Evolutionary conservation across 192 early-diverging fungal genomes (phyloP).

Genomic region (Backusella westeae): DNA sequence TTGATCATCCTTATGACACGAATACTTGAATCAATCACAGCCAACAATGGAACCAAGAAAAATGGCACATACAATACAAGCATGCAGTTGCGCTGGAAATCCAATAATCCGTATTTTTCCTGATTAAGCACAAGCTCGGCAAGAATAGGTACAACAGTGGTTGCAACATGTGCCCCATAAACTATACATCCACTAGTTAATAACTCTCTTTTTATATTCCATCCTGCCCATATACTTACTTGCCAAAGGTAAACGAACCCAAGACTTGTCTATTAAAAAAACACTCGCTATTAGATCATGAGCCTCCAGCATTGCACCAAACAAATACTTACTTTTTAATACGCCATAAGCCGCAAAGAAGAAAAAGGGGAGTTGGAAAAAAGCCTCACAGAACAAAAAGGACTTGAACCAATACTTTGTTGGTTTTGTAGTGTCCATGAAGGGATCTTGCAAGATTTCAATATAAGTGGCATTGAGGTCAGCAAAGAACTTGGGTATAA

Average conservation of each 20-base stretch:
- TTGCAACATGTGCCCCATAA: constrained; percentile 71
- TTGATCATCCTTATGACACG: background rate
- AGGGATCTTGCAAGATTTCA: constrained; percentile 55
- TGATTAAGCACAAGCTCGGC: constrained; percentile 49
- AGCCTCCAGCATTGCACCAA: background rate
- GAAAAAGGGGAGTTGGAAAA: constrained; percentile 72
- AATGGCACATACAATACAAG: constrained; percentile 62
- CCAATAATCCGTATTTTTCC: background rate
- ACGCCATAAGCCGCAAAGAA: constrained; percentile 58
- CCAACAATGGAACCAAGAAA: constrained; percentile 58
- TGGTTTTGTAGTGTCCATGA: constrained; percentile 45
- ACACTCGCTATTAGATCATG: background rate
- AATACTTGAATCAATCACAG: constrained; percentile 41
- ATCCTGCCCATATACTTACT: constrained; percentile 6
- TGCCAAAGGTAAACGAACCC: constrained; percentile 15
- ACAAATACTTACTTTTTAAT: constrained; percentile 44
- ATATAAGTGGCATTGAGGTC: constrained; percentile 46
- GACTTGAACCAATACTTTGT: constrained; percentile 60
- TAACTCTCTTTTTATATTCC: constrained; percentile 7
- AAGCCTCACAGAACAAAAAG: constrained; percentile 56
- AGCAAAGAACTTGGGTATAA: constrained; percentile 32
- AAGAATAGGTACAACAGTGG: constrained; percentile 63
- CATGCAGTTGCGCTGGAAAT: constrained; percentile 38
- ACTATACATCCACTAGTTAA: constrained; percentile 31
- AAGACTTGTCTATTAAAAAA: background rate